Evolutionary conservation across 2,329 filamentous ascomycete species (phyloP), one percentile per base, ranked within the genome.

Genomic region (Ceratocystis destructans): DNA sequence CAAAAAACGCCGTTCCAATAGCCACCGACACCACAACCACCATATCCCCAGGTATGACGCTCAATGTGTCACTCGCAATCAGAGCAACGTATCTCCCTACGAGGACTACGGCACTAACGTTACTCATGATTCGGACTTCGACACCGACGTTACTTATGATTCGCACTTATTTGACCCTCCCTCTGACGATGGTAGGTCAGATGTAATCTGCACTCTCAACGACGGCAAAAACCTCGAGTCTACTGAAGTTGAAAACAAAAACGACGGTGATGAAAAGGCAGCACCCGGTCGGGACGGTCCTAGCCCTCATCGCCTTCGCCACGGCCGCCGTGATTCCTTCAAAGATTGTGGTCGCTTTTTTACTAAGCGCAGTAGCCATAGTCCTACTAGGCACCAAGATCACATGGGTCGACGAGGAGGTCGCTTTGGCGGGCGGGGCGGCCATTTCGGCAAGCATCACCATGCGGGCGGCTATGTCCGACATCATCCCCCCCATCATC

Each of bases 261-360:
- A 63, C 31, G 20, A 64, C 46, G 44, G 8, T 33, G 68, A 69
- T 37, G 66, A 41, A 41, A 12, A 69, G n/a, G 66, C 68, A 25
- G 62, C 67, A 22, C 46, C 12, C 66, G 66, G 22, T 70, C 71
- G 63, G 71, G 69, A 69, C 68, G 69, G n/a, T 69, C 71, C 65
- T 71, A 70, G 66, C 17, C 71, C 72, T n/a, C 71, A 69, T 59
- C 70, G 70, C n/a, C 71, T 67, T 20, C 70, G 69, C 17, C 72
- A 72, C 41, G 71, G 71, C 22, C 71, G 69, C 15, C 44, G 69
- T 48, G 67, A 65, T 61, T 69, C 64, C 66, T 67, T 67, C 22
- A 71, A 70, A 20, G 71, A 69, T 20, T 70, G 69, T 28, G 65
- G 66, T n/a, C 70, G 72, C 65, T 71, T 69, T 57, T 70, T 71